Conservation (phyloP, 2,329 filamentous ascomycete genomes). For the Phialocephala sp. region DNA sequence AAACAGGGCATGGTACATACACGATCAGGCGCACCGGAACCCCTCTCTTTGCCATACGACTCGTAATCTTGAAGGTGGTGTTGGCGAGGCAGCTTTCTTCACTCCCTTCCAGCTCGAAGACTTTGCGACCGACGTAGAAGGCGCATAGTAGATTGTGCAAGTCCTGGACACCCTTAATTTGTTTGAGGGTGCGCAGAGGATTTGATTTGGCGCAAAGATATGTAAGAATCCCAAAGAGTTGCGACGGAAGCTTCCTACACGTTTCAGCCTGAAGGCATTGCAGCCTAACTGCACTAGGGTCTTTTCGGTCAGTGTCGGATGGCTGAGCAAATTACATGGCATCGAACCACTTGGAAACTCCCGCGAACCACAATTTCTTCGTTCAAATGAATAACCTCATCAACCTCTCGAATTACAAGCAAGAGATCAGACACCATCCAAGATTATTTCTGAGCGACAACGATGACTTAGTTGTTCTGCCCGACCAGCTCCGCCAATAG, state of each 20-base stretch:
- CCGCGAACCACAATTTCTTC: slow-evolving; percentile 21
- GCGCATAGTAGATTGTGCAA: slow-evolving; percentile 15
- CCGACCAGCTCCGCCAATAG: slow-evolving; percentile 5
- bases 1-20: slow-evolving; percentile 23
- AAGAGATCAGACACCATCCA: slow-evolving; percentile 19
- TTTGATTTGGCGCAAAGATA: slow-evolving; percentile 11
- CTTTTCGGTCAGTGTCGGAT: slow-evolving; percentile 19
- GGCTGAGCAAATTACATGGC: slow-evolving; percentile 21
- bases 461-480: slow-evolving; percentile 15
- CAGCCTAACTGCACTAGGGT: slow-evolving; percentile 21
- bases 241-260: too few species aligned
- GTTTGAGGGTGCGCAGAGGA: too few species aligned
- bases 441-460: slow-evolving; percentile 9
- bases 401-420: slow-evolving; percentile 15
- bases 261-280: neutral
- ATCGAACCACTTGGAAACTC: slow-evolving; percentile 15
- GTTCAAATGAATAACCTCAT: slow-evolving; percentile 17
- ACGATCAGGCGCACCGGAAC: slow-evolving; percentile 21
- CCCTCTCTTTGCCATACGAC: slow-evolving; percentile 17
- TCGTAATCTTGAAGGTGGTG: slow-evolving; percentile 13
- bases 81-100: slow-evolving; percentile 23
- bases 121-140: slow-evolving; percentile 18
- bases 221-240: slow-evolving; percentile 23
- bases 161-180: too few species aligned
- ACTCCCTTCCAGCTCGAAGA: slow-evolving; percentile 25